Percentiles rank a stretch among this genome's conserved stretches.
phyloP scores from a whole-genome alignment of 441 rosid species.

The Croton setiger region DNA sequence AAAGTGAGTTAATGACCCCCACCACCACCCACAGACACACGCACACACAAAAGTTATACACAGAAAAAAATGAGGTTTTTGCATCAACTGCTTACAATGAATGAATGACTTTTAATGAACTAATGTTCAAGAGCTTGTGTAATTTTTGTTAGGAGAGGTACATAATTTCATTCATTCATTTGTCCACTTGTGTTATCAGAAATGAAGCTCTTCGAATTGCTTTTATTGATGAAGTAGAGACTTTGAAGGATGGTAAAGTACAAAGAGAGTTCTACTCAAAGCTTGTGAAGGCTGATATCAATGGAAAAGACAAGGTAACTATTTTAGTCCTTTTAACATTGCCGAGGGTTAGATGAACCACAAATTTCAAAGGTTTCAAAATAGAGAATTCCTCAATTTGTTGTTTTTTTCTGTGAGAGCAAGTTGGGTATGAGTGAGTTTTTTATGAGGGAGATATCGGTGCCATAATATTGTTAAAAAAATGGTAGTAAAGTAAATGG shows the following conservation, averaged over 20 bases:
- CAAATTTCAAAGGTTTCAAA: too few relatives aligned
- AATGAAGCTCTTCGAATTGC: conserved; percentile 99
- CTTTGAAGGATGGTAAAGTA: conserved; percentile 67
- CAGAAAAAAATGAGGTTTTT: background rate
- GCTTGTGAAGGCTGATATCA: conserved; percentile 96
- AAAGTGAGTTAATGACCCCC: conserved; percentile 37
- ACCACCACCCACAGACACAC: background rate
- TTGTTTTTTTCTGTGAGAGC: too few relatives aligned
- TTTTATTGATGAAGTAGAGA: conserved; percentile 90
- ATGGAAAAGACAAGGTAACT: conserved; percentile 92
- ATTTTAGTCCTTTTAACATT: conserved; percentile 4
- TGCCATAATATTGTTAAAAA: too few relatives aligned
- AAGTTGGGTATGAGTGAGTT: too few relatives aligned
- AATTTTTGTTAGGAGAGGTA: background rate
- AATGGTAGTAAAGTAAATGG: too few relatives aligned
- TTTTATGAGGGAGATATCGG: too few relatives aligned
- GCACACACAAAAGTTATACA: background rate
- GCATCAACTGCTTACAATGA: background rate
- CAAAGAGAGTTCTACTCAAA: conserved; percentile 87
- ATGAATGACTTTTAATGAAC: background rate
- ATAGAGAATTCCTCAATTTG: too few relatives aligned
- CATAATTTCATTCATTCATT: conserved; percentile 9
- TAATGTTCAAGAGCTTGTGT: background rate
- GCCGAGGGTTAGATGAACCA: background rate
- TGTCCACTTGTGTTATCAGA: conserved; percentile 43